Evolutionary conservation across 2,329 filamentous ascomycete species (phyloP), one percentile per base, ranked within the genome.

Genomic region (Capronia epimyces): DNA sequence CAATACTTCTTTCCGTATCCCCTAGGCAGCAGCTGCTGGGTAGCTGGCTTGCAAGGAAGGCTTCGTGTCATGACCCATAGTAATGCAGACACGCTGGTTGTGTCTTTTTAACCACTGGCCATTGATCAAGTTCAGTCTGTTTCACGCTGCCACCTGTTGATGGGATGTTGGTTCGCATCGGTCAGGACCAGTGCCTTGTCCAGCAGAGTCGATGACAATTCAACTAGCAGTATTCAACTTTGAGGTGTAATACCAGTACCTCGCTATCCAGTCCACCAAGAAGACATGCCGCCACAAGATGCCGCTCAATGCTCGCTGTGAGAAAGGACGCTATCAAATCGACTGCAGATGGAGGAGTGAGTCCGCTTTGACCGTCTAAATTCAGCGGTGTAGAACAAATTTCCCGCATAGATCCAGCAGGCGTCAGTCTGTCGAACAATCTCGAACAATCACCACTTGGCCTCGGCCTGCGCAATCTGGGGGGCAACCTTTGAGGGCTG

Each of bases 401-500:
- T 13, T 6, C 31, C 31, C 6, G 31, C 9, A 34, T 34, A 29
- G 27, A 29, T 29, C 8, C 27, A 8, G 8, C 27, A 29, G 8
- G 27, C 27, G 8, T 13, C 27, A 29, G 13, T n/a, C 12, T 7
- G 7, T 37, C 21, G 15, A 41, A 13, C 37, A 10, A 24, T n/a
- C n/a, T 20, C n/a, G 10, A 16, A 8, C 32, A 1, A 29, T 49
- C 27, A 49, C 46, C 41, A 53, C 34, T 32, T 53, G 16, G 21
- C 41, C 34, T 41, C 50, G 15, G 45, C 40, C 21, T 43, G 45
- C 18, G 29, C 37, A 18, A 49, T 22, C 34, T 44, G 45, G 10
- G 42, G 42, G 3, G 27, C 5, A 16, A 10, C 13, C 25, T 20
- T 34, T 13, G 47, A 22, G 37, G 32, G 37, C 47, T 49, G 20